phyloP scores from a whole-genome alignment of 495 filamentous ascomycete genomes.

The Annulohypoxylon maeteangense region DNA sequence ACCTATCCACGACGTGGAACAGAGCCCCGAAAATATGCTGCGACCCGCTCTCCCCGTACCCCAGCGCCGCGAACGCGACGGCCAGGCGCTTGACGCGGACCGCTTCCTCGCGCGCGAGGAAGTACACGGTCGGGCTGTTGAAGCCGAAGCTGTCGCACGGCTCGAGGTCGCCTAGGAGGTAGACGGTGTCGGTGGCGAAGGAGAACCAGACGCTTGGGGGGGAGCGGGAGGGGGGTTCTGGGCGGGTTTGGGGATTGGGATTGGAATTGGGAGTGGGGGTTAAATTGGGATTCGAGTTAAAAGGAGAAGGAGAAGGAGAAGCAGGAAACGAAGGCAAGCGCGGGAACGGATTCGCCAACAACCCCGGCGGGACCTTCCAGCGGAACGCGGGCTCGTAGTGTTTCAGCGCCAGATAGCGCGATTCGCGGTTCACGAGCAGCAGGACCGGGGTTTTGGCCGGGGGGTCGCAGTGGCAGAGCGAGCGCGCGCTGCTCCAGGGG shows the following conservation, averaged over 20 bases:
- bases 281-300: not conserved
- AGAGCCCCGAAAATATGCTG: constrained; percentile 55
- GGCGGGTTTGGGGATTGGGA: too few relatives aligned
- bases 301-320: constrained; percentile 10
- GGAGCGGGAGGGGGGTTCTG: constrained; percentile 19
- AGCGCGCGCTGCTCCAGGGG: constrained; percentile 2
- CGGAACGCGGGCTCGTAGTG: constrained; percentile 57
- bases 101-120: constrained; percentile 52
- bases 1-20: constrained; percentile 56
- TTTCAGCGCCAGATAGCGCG: constrained; percentile 52
- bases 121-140: constrained; percentile 56
- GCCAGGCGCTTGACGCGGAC: constrained; percentile 48
- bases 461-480: not conserved
- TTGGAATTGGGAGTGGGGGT: not conserved
- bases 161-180: constrained; percentile 55
- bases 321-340: too few relatives aligned
- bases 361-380: constrained; percentile 54
- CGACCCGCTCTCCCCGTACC: constrained; percentile 41
- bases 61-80: constrained; percentile 50
- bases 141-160: constrained; percentile 54
- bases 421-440: constrained; percentile 53
- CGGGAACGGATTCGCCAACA: too few relatives aligned
- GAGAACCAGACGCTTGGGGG: constrained; percentile 52
- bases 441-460: constrained; percentile 49
- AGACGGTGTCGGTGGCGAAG: constrained; percentile 51